phyloP scores from a whole-genome alignment of 805 yeast genomes.

The Candida bentonensis region DNA sequence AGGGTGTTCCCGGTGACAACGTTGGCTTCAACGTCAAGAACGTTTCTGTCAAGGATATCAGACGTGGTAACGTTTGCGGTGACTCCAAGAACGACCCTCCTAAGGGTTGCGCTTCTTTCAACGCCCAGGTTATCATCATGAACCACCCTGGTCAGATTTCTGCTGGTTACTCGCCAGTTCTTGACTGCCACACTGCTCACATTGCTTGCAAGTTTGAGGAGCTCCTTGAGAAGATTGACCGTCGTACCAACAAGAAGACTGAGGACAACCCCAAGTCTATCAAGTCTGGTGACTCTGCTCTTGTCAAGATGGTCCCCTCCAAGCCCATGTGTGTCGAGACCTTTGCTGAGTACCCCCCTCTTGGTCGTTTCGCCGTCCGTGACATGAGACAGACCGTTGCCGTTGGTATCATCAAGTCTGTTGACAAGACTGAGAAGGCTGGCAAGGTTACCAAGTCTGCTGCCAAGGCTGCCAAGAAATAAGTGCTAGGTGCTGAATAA shows the following conservation, averaged over 20 bases:
- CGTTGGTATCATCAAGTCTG: slow-evolving; percentile 97
- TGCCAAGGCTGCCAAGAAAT: slow-evolving; percentile 65
- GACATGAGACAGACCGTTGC: slow-evolving; percentile 99
- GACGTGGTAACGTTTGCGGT: slow-evolving; percentile 90
- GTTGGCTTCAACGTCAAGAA: slow-evolving; percentile 86
- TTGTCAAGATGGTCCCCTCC: slow-evolving; percentile 76
- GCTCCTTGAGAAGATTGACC: slow-evolving; percentile 73
- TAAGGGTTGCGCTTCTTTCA: slow-evolving; percentile 63
- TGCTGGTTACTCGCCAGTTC: slow-evolving; percentile 83
- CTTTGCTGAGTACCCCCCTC: slow-evolving; percentile 88
- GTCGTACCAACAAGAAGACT: slow-evolving; percentile 82
- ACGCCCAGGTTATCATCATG: slow-evolving; percentile 74
- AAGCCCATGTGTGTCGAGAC: slow-evolving; percentile 94
- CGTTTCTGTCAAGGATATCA: slow-evolving; percentile 77
- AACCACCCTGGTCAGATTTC: slow-evolving; percentile 89
- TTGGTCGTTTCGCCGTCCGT: slow-evolving; percentile 98
- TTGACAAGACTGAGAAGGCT: slow-evolving; percentile 72
- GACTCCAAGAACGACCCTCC: slow-evolving; percentile 87
- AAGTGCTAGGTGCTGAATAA: slow-evolving; percentile 19
- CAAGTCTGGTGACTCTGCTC: slow-evolving; percentile 94
- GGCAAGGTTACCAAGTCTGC: slow-evolving; percentile 98
- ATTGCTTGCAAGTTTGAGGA: slow-evolving; percentile 80
- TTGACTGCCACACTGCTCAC: slow-evolving; percentile 90
- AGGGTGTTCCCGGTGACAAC: slow-evolving; percentile 86
- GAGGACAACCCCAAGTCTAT: slow-evolving; percentile 87